A percentile compares a stretch with the other conserved stretches of the same genome.
Evolutionary conservation across 2,329 filamentous ascomycete species (phyloP).

Genomic region (Paecilomyces formosus): DNA sequence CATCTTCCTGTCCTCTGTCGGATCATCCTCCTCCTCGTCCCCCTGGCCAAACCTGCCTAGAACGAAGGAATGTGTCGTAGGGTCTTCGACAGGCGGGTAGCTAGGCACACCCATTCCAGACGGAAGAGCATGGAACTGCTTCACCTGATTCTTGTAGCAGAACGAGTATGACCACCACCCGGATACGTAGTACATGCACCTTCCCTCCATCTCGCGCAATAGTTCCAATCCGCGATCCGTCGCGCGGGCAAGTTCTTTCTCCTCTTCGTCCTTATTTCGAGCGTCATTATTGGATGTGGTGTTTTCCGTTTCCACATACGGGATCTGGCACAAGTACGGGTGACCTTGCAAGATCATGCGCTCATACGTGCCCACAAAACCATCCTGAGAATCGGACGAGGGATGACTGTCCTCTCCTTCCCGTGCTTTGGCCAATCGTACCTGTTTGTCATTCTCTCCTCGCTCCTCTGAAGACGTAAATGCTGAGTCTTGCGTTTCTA

Average conservation of each 20-base stretch:
- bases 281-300: constrained; percentile 56
- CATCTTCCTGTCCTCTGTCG: constrained; percentile 19
- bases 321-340: constrained; percentile 78
- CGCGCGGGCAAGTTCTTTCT: constrained; percentile 70
- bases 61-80: constrained; percentile 65
- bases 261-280: constrained; percentile 57
- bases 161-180: constrained; percentile 98
- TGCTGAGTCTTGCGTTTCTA: constrained; percentile 16
- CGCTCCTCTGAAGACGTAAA: constrained; percentile 47
- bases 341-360: constrained; percentile 63
- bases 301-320: constrained; percentile 58
- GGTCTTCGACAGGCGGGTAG: constrained; percentile 70
- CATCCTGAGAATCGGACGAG: constrained; percentile 3
- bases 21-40: constrained; percentile 21
- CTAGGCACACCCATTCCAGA: constrained; percentile 58
- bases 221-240: constrained; percentile 73
- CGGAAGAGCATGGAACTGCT: constrained; percentile 81
- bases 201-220: constrained; percentile 65
- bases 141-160: constrained; percentile 80
- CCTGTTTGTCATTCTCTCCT: constrained; percentile 43
- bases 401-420: constrained; percentile 17
- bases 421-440: not conserved
- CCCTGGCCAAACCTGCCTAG: constrained; percentile 55
- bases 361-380: constrained; percentile 50
- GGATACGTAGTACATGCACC: constrained; percentile 74